A percentile compares a stretch with the other conserved stretches of the same genome.
Conservation (phyloP, 441 rosid species). For the Theobroma grandiflorum region DNA sequence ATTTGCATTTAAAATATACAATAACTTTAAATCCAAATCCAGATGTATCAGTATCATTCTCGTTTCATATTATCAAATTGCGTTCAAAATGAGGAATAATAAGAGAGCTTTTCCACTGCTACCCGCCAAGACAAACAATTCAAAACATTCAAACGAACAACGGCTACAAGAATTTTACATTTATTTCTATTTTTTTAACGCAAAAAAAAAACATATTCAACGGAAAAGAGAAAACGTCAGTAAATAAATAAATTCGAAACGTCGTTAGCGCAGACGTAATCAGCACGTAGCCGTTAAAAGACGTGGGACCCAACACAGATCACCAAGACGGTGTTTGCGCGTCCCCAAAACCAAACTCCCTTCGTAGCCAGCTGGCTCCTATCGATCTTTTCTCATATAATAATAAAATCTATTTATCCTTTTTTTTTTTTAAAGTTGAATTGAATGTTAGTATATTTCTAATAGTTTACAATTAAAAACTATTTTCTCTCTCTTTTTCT, state of each 20-base stretch:
- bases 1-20: too few relatives aligned
- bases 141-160: slow-evolving; percentile 6
- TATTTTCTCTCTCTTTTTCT: too few relatives aligned
- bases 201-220: not conserved
- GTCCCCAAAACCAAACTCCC: slow-evolving; percentile 31
- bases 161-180: not conserved
- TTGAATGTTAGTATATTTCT: not conserved
- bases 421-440: not conserved
- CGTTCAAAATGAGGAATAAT: not conserved
- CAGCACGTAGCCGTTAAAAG: slow-evolving; percentile 41
- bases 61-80: too few relatives aligned
- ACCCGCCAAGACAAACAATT: not conserved
- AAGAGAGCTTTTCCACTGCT: not conserved
- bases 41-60: too few relatives aligned
- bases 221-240: too few relatives aligned
- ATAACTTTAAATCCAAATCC: too few relatives aligned
- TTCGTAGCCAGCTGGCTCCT: slow-evolving; percentile 38
- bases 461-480: not conserved
- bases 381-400: not conserved
- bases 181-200: not conserved
- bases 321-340: slow-evolving; percentile 47
- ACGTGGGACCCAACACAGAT: slow-evolving; percentile 45
- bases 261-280: slow-evolving; percentile 36
- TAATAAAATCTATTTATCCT: not conserved
- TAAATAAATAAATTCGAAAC: not conserved